A percentile compares a stretch with the other conserved stretches of the same genome.
Conservation (phyloP, 2,329 filamentous ascomycete species). For the Penicillium nordicum region DNA sequence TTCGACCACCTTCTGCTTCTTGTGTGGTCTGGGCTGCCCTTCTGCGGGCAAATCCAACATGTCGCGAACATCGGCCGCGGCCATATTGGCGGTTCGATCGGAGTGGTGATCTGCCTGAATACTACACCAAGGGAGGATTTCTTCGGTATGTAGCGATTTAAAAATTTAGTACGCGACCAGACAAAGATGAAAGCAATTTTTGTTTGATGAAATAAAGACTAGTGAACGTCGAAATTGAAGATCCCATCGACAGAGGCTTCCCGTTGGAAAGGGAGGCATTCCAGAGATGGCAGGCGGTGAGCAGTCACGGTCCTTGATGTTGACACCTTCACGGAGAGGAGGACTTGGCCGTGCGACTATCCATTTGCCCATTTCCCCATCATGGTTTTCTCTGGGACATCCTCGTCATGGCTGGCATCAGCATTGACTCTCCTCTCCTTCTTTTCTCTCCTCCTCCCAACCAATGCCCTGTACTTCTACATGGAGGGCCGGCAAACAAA, state of each 20-base stretch:
- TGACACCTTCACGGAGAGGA: constrained; percentile 17
- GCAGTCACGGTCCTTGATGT: constrained; percentile 26
- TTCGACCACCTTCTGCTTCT: constrained; percentile 69
- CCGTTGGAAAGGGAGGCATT: constrained; percentile 23
- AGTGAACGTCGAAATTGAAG: constrained; percentile 6
- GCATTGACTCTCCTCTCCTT: constrained; percentile 63
- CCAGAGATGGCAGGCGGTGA: constrained; percentile 24
- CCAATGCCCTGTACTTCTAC: constrained; percentile 91
- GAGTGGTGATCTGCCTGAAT: background rate
- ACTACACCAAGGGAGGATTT: background rate
- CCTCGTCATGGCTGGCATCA: constrained; percentile 39
- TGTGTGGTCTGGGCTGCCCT: constrained; percentile 59
- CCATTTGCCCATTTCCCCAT: constrained; percentile 13
- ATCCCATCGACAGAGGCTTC: constrained; percentile 17
- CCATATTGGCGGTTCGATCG: constrained; percentile 50
- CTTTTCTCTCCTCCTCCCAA: constrained; percentile 57
- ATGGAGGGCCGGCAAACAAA: constrained; percentile 81
- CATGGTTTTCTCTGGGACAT: constrained; percentile 38
- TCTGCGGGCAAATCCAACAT: constrained; percentile 74
- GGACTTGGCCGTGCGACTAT: constrained; percentile 11
- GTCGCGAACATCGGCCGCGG: constrained; percentile 79
- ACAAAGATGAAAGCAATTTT: constrained; percentile 3
- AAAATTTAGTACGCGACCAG: background rate
- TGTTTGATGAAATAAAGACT: constrained; percentile 12
- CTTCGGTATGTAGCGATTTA: background rate